Evolutionary conservation across 805 yeast species (phyloP), one percentile per base, ranked within the genome.

Genomic region (Blastobotrys americana): DNA sequence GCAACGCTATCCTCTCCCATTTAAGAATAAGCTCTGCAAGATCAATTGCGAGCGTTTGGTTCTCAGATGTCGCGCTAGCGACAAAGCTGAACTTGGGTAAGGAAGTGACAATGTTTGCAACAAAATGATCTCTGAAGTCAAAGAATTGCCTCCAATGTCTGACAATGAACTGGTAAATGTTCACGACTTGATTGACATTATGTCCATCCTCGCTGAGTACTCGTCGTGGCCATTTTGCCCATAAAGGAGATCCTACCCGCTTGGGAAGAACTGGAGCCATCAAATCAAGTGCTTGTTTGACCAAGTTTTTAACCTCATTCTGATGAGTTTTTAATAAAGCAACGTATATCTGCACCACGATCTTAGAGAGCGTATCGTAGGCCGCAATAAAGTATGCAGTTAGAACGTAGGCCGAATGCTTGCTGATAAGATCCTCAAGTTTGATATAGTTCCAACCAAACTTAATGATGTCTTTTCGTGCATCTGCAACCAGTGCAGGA

Each of bases 221-320:
- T 42, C 97, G 73, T 52, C 97, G 79, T 0, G 96, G 95, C 89
- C 96, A 88, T 53, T 85, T 89, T 42, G 93, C 75, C 97, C 97
- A 93, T 48, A 73, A 68, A 5, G 78, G 74, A 1, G 72, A 56
- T 4, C 69, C 69, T 64, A 84, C 74, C 42, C 94, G 70, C 44
- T 73, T 72, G 1, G 84, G 79, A 71, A 90, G 73, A 0, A 84
- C 93, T 0, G 96, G 96, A 0, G 97, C 96, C 16, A 93, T 67
- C 3, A 84, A 68, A 56, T 89, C 96, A 31, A 94, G 69, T 0
- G 97, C 94, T 57, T 87, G 94, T 59, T 81, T 78, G 0, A 89
- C 95, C 57, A 93, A 68, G 48, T 75, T 78, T 41, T 94, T 74
- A 0, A 94, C 84, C 54, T 93, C 99, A 19, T 77, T 74, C 50